phyloP scores from a whole-genome alignment of 2,329 filamentous ascomycete species.

The Sporothrix brunneoviolacea region DNA sequence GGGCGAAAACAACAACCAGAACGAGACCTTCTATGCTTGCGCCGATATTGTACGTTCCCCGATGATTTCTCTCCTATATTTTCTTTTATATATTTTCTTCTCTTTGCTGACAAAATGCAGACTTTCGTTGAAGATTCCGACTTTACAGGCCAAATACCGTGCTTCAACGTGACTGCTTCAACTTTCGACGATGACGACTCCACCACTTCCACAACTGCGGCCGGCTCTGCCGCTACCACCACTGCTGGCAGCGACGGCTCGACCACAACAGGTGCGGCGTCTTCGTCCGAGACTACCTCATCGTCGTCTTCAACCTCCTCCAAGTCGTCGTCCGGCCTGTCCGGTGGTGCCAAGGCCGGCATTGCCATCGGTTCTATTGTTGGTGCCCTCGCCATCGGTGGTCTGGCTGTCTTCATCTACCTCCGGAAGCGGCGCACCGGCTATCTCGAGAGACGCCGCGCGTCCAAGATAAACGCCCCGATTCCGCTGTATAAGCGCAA shows the following conservation, averaged over 20 bases:
- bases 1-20: slow-evolving; percentile 21
- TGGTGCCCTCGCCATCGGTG: slow-evolving; percentile 16
- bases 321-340: slow-evolving; percentile 21
- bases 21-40: slow-evolving; percentile 32
- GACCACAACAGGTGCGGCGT: background rate
- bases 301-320: background rate
- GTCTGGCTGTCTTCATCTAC: background rate
- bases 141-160: slow-evolving; percentile 27
- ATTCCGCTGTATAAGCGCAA: slow-evolving; percentile 16
- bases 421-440: slow-evolving; percentile 8
- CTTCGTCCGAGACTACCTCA: background rate
- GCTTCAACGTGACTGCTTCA: slow-evolving; percentile 32
- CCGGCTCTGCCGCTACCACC: background rate
- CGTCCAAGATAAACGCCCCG: slow-evolving; percentile 8
- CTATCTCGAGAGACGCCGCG: slow-evolving; percentile 13
- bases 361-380: slow-evolving; percentile 31
- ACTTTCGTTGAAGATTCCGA: slow-evolving; percentile 18
- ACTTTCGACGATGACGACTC: slow-evolving; percentile 9
- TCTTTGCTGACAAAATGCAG: too few relatives aligned
- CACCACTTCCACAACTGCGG: background rate
- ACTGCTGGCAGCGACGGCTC: background rate
- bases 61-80: too few relatives aligned
- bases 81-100: too few relatives aligned
- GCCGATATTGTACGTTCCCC: slow-evolving; percentile 30
- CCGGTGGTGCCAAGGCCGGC: slow-evolving; percentile 30